These are phyloP conservation scores for Lophium mytilinum DNA, from an alignment of 495 filamentous ascomycete species.

Conservation along the genomic window DNA sequence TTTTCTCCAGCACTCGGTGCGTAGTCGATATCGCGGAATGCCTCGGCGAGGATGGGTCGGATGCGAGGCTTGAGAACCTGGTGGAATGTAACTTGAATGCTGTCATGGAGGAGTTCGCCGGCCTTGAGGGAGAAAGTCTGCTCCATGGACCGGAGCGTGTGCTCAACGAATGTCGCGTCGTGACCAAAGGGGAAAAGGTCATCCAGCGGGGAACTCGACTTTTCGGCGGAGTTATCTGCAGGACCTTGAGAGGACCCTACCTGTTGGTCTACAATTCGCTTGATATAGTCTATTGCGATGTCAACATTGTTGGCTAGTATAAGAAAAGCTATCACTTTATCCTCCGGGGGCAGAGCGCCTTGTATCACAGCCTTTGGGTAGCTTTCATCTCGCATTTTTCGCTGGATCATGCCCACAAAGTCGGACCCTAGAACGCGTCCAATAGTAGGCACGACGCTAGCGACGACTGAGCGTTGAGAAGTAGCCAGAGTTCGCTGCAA, in stretches of 20 bases:
- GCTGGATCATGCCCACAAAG: conserved; percentile 93
- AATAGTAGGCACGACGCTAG: conserved; percentile 70
- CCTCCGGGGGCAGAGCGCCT: conserved; percentile 73
- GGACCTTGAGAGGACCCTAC: conserved; percentile 36
- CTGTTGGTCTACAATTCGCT: conserved; percentile 69
- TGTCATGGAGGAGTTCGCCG: conserved; percentile 72
- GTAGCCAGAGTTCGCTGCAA: conserved; percentile 79
- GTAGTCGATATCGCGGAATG: conserved; percentile 91
- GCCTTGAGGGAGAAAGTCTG: conserved; percentile 66
- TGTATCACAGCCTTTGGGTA: conserved; percentile 71
- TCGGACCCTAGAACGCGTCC: conserved; percentile 80
- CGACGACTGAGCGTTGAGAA: conserved; percentile 65
- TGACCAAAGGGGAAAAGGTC: conserved; percentile 70
- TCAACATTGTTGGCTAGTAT: conserved; percentile 94
- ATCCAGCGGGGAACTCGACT: conserved; percentile 36
- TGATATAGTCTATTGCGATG: conserved; percentile 77
- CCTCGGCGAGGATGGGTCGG: conserved; percentile 73
- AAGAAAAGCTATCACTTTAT: conserved; percentile 75
- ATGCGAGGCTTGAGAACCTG: conserved; percentile 81
- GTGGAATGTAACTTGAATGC: conserved; percentile 74
- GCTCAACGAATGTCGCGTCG: conserved; percentile 58
- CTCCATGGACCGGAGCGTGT: conserved; percentile 60
- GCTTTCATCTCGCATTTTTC: conserved; percentile 91
- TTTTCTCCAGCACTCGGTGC: conserved; percentile 33
- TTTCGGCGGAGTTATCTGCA: not conserved